Conservation (phyloP, 129 eudicot genomes). For the Centrapalus pauciflorus region DNA sequence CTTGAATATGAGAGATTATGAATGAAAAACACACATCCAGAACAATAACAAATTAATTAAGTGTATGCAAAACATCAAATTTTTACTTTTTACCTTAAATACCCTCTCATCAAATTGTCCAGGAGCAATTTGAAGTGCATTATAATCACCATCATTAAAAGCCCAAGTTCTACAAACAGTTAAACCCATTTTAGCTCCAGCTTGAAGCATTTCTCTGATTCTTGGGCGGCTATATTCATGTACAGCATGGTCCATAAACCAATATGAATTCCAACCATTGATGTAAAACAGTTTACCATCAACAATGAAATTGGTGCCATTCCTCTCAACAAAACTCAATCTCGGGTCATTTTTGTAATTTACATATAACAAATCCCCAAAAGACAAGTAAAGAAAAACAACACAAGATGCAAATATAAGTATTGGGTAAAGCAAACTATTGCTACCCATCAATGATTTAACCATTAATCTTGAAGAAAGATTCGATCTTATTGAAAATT, state of each 20-base stretch:
- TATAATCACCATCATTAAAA: constrained; percentile 90
- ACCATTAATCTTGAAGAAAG: constrained; percentile 29
- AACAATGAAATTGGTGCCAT: constrained; percentile 73
- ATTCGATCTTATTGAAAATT: not conserved
- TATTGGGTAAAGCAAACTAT: constrained; percentile 58
- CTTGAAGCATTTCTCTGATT: constrained; percentile 64
- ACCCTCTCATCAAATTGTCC: constrained; percentile 79
- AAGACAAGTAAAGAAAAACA: constrained; percentile 61
- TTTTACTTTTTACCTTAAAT: no score
- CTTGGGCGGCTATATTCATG: constrained; percentile 53
- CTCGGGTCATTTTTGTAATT: constrained; percentile 25
- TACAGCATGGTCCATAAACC: constrained; percentile 91
- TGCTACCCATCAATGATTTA: constrained; percentile 38
- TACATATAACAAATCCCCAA: constrained; percentile 51
- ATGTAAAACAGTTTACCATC: constrained; percentile 67
- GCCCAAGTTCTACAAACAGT: constrained; percentile 99
- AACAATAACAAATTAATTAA: no score
- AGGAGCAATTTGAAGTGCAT: constrained; percentile 96
- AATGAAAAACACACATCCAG: no score
- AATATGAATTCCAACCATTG: constrained; percentile 94
- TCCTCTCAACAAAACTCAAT: constrained; percentile 76
- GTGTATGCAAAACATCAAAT: no score
- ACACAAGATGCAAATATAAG: constrained; percentile 62
- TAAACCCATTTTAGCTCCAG: constrained; percentile 91
- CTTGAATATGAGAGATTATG: constrained; percentile 47